Base-by-base conservation (phyloP, 106 monocot species). In the Acanthochlamys bracteata region DNA sequence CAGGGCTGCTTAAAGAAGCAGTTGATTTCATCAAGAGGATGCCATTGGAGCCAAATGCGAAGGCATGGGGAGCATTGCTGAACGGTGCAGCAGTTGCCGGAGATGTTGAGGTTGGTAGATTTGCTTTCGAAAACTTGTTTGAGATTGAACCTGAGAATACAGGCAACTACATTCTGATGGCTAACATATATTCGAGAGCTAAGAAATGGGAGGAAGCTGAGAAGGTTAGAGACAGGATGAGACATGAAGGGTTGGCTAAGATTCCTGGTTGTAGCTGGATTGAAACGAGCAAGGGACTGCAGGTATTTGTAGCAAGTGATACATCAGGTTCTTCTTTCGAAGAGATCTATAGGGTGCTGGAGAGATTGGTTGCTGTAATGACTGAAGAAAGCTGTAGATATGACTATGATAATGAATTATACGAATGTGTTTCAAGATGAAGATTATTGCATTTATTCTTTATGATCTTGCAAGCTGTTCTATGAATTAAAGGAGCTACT, bases 251-350 rank as follows among this genome's bases (percentile, higher is more conserved):
- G 39, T 26, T 78, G 71, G 63, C 14, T 7, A 82, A 78, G 64
- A 17, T 78, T 68, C 74, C 78, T 68, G 82, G 78, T 19, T 75
- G 78, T 42, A 83, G 78, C 47, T 83, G 82, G 78, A 78, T 78
- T 6, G 74, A 75, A 61, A 68, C 2, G 57, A 68, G 45, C 41
- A 42, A 74, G 24, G 67, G 71, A 14, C 11, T 67, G 61, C 70
- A 71, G 56, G 71, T 71, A 0, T 82, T 82, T 67, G 57, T 66
- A 3, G 57, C 74, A 7, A 47, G 61, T 10, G 70, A 67, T 71
- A n/a, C 46, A 53, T 51, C 42, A 16, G 67, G 54, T 39, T 19
- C 17, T 14, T 19, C 57, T 53, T 66, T 24, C 25, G 17, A 27
- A 23, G 65, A 74, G 3, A 33, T 67, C 7, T 64, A 58, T 58